phyloP scores from a whole-genome alignment of 2,329 filamentous ascomycete species.

The Nemania sp. region DNA sequence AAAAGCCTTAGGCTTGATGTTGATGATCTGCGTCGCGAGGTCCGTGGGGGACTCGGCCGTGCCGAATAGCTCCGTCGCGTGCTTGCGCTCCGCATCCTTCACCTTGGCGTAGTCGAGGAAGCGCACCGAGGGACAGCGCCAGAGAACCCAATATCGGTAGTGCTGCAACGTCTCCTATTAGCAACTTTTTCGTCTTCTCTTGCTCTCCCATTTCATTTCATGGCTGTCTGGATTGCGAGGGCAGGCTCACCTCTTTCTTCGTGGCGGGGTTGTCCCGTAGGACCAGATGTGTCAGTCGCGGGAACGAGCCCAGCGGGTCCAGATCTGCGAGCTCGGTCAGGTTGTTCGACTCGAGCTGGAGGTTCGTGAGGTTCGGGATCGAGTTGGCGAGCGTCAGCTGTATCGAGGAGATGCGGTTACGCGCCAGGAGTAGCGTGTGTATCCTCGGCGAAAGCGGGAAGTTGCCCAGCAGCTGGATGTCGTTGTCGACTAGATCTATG shows the following conservation, averaged over 20 bases:
- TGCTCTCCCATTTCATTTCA: not conserved
- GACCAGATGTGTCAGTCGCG: conserved; percentile 76
- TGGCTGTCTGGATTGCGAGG: not conserved
- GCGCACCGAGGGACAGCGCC: conserved; percentile 80
- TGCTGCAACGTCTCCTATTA: conserved; percentile 57
- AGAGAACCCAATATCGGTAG: conserved; percentile 91
- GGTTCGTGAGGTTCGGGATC: conserved; percentile 78
- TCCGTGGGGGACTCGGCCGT: conserved; percentile 76
- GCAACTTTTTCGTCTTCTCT: not conserved
- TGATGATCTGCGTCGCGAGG: conserved; percentile 82
- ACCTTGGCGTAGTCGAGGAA: conserved; percentile 95
- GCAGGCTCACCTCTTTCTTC: conserved; percentile 79
- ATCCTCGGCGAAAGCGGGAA: conserved; percentile 91
- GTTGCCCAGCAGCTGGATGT: conserved; percentile 86
- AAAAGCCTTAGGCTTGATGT: conserved; percentile 78
- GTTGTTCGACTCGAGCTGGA: conserved; percentile 84
- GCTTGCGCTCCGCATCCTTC: conserved; percentile 78
- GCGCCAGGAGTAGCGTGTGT: conserved; percentile 83
- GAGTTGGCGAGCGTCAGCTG: conserved; percentile 74
- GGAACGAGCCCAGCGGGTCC: conserved; percentile 74
- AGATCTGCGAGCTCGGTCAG: conserved; percentile 84
- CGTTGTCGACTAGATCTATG: conserved; percentile 98
- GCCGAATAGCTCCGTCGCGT: conserved; percentile 82
- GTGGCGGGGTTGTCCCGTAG: conserved; percentile 87
- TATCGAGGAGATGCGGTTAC: conserved; percentile 84